Evolutionary conservation across 2,329 filamentous ascomycete species (phyloP), one percentile per base, ranked within the genome.

Genomic region (Colletotrichum plurivorum): DNA sequence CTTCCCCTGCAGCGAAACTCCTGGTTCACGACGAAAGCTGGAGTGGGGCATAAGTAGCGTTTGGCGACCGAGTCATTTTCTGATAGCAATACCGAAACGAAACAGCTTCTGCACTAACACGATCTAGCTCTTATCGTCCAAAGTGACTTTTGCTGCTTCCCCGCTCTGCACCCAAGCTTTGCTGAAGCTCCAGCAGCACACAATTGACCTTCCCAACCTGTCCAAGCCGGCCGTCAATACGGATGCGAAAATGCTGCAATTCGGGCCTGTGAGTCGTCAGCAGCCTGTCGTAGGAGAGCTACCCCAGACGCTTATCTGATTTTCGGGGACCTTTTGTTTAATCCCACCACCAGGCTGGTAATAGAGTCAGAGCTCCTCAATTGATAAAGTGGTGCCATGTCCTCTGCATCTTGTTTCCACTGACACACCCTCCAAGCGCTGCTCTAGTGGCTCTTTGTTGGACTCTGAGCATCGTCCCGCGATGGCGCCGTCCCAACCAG

Each of bases 151-250:
- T 4, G 6, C 16, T 8, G 41, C 57, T 43, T 48, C 65, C 53
- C 65, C 65, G 48, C 53, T 43, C 20, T n/a, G 22, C 15, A 48
- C 36, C 60, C 46, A 54, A 64, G 65, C 65, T 64, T 64, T 64
- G 49, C 25, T 39, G 48, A 10, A 31, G 65, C 53, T 58, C 54
- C 53, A 58, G 53, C 39, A 46, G 4, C 54, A 49, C 13, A 31
- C 43, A 27, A 56, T 61, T 45, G 67, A 69, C 67, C 56, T 69
- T 69, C 62, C 67, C 36, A 18, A 55, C 55, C 36, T 15, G 67
- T 67, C 56, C 55, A 67, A 51, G 43, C 49, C 36, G 36, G 9
- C 6, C 31, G 52, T 46, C 16, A 39, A 18, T 36, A 67, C 22
- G 18, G 20, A 27, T 43, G 57, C 39, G 45, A 53, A 20, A 20